Conservation (phyloP, 495 filamentous ascomycete species). For the Bathelium albidoporum region DNA sequence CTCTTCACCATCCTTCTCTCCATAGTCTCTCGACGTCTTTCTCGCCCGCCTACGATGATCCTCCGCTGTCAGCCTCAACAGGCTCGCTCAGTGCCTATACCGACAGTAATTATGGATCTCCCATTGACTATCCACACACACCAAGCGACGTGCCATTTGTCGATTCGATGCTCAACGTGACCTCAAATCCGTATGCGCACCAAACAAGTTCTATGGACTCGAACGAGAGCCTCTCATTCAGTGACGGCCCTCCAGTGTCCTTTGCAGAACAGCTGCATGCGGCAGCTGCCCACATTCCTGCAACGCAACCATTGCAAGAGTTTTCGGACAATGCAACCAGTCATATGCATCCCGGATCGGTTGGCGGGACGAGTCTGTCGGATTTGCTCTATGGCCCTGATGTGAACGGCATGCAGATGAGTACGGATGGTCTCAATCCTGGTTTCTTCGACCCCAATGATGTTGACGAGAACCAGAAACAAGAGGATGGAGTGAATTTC, state of each 20-base stretch:
- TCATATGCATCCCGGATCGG: slow-evolving; percentile 1
- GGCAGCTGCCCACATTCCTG: neutral
- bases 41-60: slow-evolving; percentile 28
- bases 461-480: slow-evolving; percentile 5
- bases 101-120: slow-evolving; percentile 36
- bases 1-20: slow-evolving; percentile 23
- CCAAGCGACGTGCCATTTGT: slow-evolving; percentile 25
- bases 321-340: neutral
- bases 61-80: slow-evolving; percentile 33
- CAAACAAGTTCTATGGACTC: slow-evolving; percentile 20
- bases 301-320: neutral
- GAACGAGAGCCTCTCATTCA: slow-evolving; percentile 18
- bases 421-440: slow-evolving; percentile 2
- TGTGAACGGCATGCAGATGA: slow-evolving; percentile 3
- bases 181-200: neutral
- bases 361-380: neutral
- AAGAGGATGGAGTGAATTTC: slow-evolving; percentile 4
- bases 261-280: slow-evolving; percentile 33
- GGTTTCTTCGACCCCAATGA: slow-evolving; percentile 5
- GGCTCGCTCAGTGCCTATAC: slow-evolving; percentile 36
- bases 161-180: slow-evolving; percentile 12
- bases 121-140: slow-evolving; percentile 33
- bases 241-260: slow-evolving; percentile 25
- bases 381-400: neutral
- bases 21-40: slow-evolving; percentile 35